Conservation (phyloP, 805 yeast species). For the Wickerhamomyces canadensis region DNA sequence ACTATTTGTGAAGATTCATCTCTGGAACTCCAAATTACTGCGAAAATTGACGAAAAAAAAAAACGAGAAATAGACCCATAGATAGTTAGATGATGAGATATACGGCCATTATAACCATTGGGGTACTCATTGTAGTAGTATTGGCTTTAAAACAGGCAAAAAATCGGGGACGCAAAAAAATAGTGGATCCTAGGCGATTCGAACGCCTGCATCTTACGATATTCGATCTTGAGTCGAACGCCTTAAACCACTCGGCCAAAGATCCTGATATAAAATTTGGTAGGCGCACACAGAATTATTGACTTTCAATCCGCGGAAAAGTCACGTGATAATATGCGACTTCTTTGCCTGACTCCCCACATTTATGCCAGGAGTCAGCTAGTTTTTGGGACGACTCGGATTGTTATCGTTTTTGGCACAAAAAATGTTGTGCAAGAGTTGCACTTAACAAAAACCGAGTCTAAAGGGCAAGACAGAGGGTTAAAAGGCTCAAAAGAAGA, state of each 20-base stretch:
- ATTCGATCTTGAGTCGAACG: slow-evolving; percentile 10
- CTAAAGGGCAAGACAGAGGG: no score
- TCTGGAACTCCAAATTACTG: slow-evolving; percentile 55
- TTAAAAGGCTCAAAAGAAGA: neutral
- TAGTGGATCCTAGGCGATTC: slow-evolving; percentile 9
- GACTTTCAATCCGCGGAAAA: no score
- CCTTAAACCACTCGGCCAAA: slow-evolving; percentile 12
- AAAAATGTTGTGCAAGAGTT: no score
- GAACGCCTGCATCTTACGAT: slow-evolving; percentile 8
- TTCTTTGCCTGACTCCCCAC: no score
- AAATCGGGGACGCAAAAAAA: slow-evolving; percentile 1
- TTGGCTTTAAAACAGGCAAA: neutral
- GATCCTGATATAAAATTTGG: neutral
- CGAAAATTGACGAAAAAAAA: slow-evolving; percentile 22
- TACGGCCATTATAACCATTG: no score
- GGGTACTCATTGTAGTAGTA: no score
- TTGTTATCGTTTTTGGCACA: no score
- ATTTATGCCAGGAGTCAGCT: no score
- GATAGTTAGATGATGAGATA: slow-evolving; percentile 1
- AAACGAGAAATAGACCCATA: no score
- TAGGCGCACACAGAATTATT: neutral
- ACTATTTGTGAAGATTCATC: slow-evolving; percentile 52
- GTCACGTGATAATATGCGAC: no score
- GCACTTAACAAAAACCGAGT: no score
- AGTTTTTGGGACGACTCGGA: no score